These are phyloP conservation scores for Trichosporon sp. DNA, from an alignment of 1,284 basidiomycete genomes.

Conservation along the genomic window DNA sequence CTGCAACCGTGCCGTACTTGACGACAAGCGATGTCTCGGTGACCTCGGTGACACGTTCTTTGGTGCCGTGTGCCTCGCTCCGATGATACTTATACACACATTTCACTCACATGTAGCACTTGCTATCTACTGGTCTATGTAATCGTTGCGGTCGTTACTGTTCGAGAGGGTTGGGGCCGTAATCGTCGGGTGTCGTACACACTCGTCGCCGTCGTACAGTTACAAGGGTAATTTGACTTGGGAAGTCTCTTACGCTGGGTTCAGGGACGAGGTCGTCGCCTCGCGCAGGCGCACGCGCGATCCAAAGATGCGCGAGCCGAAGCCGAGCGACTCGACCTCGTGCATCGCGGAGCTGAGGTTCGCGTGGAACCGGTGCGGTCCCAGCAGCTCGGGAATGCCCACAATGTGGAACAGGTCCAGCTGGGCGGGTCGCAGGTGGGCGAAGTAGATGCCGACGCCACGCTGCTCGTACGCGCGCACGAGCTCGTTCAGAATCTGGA, in stretches of 20 bases:
- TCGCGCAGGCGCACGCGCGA: conserved; percentile 18
- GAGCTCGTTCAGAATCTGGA: conserved; percentile 81
- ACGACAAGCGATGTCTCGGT: background rate
- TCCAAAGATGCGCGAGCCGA: conserved; percentile 33
- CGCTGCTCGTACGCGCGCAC: conserved; percentile 71
- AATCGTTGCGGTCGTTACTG: conserved; percentile 1
- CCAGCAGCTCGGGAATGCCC: conserved; percentile 61
- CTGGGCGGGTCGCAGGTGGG: conserved; percentile 68
- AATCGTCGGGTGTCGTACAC: background rate
- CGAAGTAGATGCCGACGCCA: conserved; percentile 73
- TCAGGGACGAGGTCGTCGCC: background rate
- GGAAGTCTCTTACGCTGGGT: background rate
- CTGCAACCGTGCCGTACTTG: background rate
- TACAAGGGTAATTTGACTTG: background rate
- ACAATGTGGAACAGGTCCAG: conserved; percentile 62
- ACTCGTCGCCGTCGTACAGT: conserved; percentile 7
- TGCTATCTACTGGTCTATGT: background rate
- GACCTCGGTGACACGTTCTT: background rate
- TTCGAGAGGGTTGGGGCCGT: conserved; percentile 3
- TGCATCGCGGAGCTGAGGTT: conserved; percentile 61
- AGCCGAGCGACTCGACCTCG: conserved; percentile 51
- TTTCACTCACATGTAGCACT: background rate
- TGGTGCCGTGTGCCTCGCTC: background rate
- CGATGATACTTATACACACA: background rate
- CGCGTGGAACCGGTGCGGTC: conserved; percentile 69